Conservation (phyloP, 805 yeast species). For the Naumovozyma baii region DNA sequence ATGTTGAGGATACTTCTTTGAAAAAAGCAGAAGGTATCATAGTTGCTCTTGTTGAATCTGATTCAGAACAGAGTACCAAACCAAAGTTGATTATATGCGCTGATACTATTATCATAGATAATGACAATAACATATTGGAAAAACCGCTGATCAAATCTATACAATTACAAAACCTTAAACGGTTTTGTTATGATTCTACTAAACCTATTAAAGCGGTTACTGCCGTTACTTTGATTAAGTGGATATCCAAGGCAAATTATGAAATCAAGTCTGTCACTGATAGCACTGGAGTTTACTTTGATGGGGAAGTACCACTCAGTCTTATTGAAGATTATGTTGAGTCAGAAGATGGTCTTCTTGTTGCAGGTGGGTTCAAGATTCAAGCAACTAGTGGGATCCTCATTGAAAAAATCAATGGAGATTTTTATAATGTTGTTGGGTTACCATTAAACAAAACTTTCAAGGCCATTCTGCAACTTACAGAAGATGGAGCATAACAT, state of each 20-base stretch:
- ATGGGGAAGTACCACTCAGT: slow-evolving; percentile 40
- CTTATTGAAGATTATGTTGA: slow-evolving; percentile 53
- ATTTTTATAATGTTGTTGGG: slow-evolving; percentile 80
- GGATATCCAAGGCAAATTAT: slow-evolving; percentile 4
- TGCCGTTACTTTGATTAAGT: slow-evolving; percentile 40
- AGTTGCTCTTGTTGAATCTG: slow-evolving; percentile 24
- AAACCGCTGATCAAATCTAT: slow-evolving; percentile 58
- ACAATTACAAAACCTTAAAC: slow-evolving; percentile 41
- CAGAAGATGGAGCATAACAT: too few species aligned
- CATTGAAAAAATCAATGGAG: slow-evolving; percentile 61
- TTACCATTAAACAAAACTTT: slow-evolving; percentile 58
- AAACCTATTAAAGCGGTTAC: slow-evolving; percentile 43
- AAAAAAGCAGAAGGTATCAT: slow-evolving; percentile 61
- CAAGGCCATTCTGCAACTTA: slow-evolving; percentile 3
- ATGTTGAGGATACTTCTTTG: slow-evolving; percentile 61
- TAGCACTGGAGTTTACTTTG: slow-evolving; percentile 33
- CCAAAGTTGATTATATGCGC: slow-evolving; percentile 45
- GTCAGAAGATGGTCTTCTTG: slow-evolving; percentile 64
- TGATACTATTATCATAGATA: slow-evolving; percentile 63
- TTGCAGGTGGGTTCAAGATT: slow-evolving; percentile 88
- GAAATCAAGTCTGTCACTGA: neutral
- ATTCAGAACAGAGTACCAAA: slow-evolving; percentile 1
- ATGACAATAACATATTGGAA: slow-evolving; percentile 56
- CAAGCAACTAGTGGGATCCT: slow-evolving; percentile 66
- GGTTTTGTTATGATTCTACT: slow-evolving; percentile 36